Base-by-base conservation (phyloP, 2,329 filamentous ascomycete species). In the Pseudogymnoascus sp. region DNA sequence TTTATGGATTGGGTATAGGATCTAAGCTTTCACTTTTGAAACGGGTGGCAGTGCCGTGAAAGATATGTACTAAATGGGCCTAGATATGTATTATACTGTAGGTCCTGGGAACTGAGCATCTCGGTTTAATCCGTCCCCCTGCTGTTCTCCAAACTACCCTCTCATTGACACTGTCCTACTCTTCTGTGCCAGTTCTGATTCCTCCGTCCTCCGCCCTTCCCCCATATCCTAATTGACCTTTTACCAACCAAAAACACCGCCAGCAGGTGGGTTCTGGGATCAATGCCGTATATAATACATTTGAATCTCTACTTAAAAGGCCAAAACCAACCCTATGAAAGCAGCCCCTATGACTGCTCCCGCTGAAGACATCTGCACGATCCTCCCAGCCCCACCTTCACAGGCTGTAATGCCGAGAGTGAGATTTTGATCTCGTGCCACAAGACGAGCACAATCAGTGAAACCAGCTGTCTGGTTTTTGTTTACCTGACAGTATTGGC, bases 1-100 rank as follows among this genome's bases (percentile, higher is more conserved):
- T 23, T 38, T 62, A 61, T 61, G 62, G 59, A 59, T 33, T 64
- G 36, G 62, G 40, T 63, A n/a, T 36, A 28, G 23, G 44, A 31
- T 53, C 44, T 53, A 53, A 31, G 23, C 15, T 31, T 53, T 53
- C 9, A 4, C 3, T 4, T 31, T 53, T 28, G 8, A 1, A 11
- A 2, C 15, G 44, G 23, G 44, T 3, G 15, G 23, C 44, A 15
- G 17, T 28, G 44, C 8, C 15, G 23, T 53, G 44, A 53, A 53
- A 28, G 23, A 53, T 31, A 11, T 53, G 44, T 53, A 53, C 44
- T 28, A 53, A 53, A 31, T 31, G 23, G 44, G 23, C 8, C 23
- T 28, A 28, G 44, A 53, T 50, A n/a, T n/a, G n/a, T n/a, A n/a
- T 28, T 31, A 23, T 28, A 53, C 2, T 17, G 23, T 28, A 53